These are phyloP conservation scores for Stephanodiscus minutulus DNA, from an alignment of 108 stramenopile species.

Conservation along the genomic window DNA sequence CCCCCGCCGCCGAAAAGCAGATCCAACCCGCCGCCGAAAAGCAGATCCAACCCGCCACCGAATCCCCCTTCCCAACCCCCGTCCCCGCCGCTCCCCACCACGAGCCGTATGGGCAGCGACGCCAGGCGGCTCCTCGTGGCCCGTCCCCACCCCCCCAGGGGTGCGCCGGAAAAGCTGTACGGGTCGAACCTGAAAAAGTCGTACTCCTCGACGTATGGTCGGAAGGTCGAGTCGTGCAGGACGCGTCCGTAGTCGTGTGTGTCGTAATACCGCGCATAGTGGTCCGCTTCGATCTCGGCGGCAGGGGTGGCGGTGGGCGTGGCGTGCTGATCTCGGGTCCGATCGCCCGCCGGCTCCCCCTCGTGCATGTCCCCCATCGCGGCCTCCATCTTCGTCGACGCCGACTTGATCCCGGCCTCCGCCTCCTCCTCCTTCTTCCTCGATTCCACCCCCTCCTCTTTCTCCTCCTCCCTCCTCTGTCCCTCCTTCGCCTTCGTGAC, in stretches of 20 bases:
- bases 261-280: neutral
- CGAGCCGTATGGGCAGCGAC: constrained; percentile 60
- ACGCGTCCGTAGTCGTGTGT: neutral
- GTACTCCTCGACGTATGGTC: constrained; percentile 39
- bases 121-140: constrained; percentile 75
- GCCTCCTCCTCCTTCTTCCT: no score
- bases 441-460: no score
- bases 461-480: no score
- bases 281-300: no score
- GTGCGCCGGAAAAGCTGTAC: constrained; percentile 63
- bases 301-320: no score
- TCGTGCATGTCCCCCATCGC: no score
- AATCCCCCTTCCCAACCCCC: constrained; percentile 18
- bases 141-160: constrained; percentile 80
- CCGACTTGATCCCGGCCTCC: no score
- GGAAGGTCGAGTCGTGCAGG: constrained; percentile 14
- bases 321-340: no score
- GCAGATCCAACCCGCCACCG: constrained; percentile 3
- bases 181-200: constrained; percentile 47
- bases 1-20: neutral
- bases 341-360: no score
- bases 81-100: constrained; percentile 29
- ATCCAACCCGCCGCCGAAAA: neutral
- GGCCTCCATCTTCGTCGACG: no score
- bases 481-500: no score